Conservation (phyloP, 306 rosid genomes). For the Cercis canadensis region DNA sequence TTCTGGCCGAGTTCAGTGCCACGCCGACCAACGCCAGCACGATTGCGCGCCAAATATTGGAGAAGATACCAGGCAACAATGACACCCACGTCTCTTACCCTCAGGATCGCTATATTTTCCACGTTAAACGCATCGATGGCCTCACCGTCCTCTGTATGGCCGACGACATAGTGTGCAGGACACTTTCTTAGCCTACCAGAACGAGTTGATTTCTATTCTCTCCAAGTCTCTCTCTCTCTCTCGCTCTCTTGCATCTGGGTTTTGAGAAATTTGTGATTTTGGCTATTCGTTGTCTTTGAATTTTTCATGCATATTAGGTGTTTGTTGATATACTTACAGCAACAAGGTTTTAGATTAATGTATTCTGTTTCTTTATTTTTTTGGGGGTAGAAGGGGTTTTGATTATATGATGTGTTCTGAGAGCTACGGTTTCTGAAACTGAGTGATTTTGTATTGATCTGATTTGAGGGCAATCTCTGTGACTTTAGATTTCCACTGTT, state of each 20-base stretch:
- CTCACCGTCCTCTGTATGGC: constrained; percentile 99
- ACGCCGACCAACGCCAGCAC: constrained; percentile 87
- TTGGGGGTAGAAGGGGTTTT: neutral
- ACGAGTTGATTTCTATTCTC: constrained; percentile 49
- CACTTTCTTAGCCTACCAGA: constrained; percentile 35
- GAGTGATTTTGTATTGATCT: no score
- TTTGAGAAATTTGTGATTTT: constrained; percentile 8
- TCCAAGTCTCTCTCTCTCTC: no score
- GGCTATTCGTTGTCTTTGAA: neutral
- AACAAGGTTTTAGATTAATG: neutral
- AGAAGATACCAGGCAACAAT: constrained; percentile 74
- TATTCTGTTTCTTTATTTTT: neutral
- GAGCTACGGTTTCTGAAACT: neutral
- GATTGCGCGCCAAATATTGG: constrained; percentile 79
- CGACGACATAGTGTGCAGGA: constrained; percentile 65
- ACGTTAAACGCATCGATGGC: constrained; percentile 94
- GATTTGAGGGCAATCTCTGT: no score
- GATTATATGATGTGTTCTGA: neutral
- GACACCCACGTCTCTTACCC: constrained; percentile 90
- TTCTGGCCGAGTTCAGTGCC: constrained; percentile 78
- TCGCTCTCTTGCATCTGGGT: neutral
- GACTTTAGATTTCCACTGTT: no score
- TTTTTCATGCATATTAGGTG: neutral
- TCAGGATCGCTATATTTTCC: constrained; percentile 91
- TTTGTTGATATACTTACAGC: neutral